These are phyloP conservation scores for Cinchona pubescens DNA, from an alignment of 257 asterid species.

Conservation along the genomic window DNA sequence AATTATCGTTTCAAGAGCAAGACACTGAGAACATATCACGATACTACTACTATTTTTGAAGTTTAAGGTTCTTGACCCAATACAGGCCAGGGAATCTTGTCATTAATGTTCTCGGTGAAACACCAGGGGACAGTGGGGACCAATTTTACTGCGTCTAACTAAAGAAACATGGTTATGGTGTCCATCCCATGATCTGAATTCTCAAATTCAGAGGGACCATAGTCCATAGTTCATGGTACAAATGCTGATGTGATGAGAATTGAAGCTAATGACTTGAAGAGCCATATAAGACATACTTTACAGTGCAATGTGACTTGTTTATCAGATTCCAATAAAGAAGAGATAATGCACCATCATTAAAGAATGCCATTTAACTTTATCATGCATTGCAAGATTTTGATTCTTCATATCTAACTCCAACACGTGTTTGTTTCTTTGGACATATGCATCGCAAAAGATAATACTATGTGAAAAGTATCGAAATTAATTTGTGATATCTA, in stretches of 20 bases:
- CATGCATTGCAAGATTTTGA: constrained; percentile 11
- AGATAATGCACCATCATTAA: constrained; percentile 18
- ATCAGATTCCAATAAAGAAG: constrained; percentile 1
- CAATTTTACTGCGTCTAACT: neutral
- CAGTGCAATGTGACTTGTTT: neutral
- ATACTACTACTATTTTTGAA: neutral
- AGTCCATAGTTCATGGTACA: neutral
- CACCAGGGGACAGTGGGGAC: neutral
- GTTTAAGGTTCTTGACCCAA: neutral
- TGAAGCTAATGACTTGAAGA: neutral
- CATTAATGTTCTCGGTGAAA: neutral
- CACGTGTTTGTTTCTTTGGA: neutral
- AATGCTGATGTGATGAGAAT: neutral
- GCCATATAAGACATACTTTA: constrained; percentile 10
- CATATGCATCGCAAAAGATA: neutral
- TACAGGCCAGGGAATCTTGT: constrained; percentile 7
- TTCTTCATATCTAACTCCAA: neutral
- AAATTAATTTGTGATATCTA: neutral
- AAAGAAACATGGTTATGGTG: neutral
- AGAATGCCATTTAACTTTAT: constrained; percentile 8
- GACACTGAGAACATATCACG: neutral
- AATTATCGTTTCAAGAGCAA: neutral
- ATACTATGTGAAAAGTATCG: neutral
- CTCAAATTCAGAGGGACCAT: neutral
- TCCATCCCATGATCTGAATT: neutral